Evolutionary conservation across 225 moss, liverwort and hornwort species (phyloP).

Genomic region (Straminergon stramineum): DNA sequence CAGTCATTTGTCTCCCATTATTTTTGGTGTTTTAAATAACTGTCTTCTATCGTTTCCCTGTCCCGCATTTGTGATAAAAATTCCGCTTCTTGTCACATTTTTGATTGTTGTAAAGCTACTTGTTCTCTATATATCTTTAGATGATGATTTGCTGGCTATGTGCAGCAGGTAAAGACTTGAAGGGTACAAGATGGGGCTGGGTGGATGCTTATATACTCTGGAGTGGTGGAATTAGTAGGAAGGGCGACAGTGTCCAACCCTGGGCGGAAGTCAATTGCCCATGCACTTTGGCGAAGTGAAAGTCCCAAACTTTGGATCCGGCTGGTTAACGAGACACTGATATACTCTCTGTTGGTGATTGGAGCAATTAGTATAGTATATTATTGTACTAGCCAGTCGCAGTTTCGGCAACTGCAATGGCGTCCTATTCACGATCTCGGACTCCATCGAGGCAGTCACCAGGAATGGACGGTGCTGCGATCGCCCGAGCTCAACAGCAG

Average conservation of each 20-base stretch:
- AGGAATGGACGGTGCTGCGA: conserved; percentile 33
- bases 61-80: background rate
- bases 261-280: background rate
- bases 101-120: background rate
- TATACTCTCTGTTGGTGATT: background rate
- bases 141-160: conserved; percentile 3
- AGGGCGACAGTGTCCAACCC: background rate
- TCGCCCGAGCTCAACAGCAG: conserved; percentile 43
- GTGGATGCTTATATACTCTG: background rate
- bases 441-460: conserved; percentile 40
- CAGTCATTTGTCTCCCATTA: background rate
- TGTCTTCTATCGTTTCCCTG: background rate
- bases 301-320: background rate
- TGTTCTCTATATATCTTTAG: background rate
- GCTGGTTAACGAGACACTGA: background rate
- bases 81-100: background rate
- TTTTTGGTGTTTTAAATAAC: background rate
- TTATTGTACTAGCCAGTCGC: background rate
- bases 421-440: conserved; percentile 39
- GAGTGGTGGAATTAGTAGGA: background rate
- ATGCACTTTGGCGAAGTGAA: background rate
- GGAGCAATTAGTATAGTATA: background rate
- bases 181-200: conserved; percentile 1
- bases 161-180: conserved; percentile 9
- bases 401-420: conserved; percentile 13